A percentile compares a stretch with the other conserved stretches of the same genome.
Evolutionary conservation across 768 basidiomycete genomes (phyloP).

Genomic region (Kwoniella sp.): DNA sequence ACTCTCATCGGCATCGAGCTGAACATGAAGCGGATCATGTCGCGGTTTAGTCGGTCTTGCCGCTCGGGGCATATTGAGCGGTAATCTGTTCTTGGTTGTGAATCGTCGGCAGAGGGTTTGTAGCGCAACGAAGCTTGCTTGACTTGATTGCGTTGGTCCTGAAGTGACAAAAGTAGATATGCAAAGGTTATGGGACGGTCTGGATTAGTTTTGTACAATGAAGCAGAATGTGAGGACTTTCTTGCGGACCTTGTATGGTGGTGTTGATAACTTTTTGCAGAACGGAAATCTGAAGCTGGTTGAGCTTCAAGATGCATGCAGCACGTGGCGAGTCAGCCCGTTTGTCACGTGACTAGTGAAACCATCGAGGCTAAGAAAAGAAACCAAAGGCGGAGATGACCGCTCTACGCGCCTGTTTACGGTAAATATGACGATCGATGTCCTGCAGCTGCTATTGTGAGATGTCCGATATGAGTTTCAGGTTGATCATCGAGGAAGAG

Average conservation of each 20-base stretch:
- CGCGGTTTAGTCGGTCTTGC: constrained; percentile 54
- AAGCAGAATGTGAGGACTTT: background rate
- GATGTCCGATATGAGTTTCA: background rate
- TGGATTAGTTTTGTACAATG: no score
- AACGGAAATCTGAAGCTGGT: background rate
- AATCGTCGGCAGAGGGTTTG: no score
- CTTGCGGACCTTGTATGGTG: background rate
- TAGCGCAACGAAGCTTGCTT: no score
- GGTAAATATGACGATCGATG: background rate
- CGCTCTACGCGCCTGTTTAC: background rate
- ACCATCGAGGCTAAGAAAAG: no score
- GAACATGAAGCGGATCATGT: constrained; percentile 84
- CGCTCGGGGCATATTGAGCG: constrained; percentile 38
- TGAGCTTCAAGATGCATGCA: background rate
- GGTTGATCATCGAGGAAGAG: background rate
- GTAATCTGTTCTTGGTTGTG: background rate
- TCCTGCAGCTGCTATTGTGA: no score
- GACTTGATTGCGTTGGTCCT: no score
- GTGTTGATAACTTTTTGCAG: background rate
- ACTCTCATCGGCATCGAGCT: constrained; percentile 77
- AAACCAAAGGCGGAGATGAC: background rate
- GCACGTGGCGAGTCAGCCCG: background rate
- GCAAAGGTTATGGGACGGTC: no score
- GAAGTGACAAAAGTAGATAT: no score
- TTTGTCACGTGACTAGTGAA: background rate